A percentile compares a stretch with the other conserved stretches of the same genome.
phyloP scores from a whole-genome alignment of 2,329 filamentous ascomycete species.

The Ascochyta pisi region DNA sequence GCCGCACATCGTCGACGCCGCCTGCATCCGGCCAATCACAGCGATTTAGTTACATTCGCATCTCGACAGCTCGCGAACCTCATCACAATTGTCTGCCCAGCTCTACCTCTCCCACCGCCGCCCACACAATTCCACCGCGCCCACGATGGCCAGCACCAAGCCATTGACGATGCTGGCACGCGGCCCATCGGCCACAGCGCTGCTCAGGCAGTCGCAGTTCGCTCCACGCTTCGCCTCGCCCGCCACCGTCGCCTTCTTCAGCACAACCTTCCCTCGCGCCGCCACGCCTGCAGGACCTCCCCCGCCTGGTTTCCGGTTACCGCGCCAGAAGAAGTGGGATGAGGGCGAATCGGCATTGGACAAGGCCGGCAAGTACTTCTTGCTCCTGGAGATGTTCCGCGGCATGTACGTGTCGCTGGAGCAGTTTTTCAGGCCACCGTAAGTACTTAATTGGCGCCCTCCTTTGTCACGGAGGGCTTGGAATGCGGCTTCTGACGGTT shows the following conservation, averaged over 20 bases:
- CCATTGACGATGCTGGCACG: slow-evolving; percentile 58
- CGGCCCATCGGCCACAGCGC: slow-evolving; percentile 50
- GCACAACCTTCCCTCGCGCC: slow-evolving; percentile 66
- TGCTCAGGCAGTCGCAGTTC: slow-evolving; percentile 46
- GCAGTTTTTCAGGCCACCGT: slow-evolving; percentile 98
- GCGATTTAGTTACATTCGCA: slow-evolving; percentile 30
- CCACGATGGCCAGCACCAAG: slow-evolving; percentile 57
- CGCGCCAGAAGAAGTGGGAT: slow-evolving; percentile 77
- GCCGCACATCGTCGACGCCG: slow-evolving; percentile 18
- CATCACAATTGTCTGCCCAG: slow-evolving; percentile 29
- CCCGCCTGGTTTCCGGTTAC: slow-evolving; percentile 80
- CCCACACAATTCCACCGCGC: slow-evolving; percentile 37
- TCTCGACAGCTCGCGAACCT: slow-evolving; percentile 22
- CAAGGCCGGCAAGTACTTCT: slow-evolving; percentile 89
- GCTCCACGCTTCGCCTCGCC: slow-evolving; percentile 48
- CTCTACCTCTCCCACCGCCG: slow-evolving; percentile 29
- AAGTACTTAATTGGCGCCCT: slow-evolving; percentile 58
- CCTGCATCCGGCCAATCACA: slow-evolving; percentile 42
- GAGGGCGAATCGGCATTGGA: slow-evolving; percentile 80
- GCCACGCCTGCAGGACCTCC: slow-evolving; percentile 78
- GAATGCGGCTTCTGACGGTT: slow-evolving; percentile 34
- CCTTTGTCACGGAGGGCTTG: background rate
- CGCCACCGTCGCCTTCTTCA: slow-evolving; percentile 66
- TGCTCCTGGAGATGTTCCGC: slow-evolving; percentile 92
- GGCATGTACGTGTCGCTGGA: slow-evolving; percentile 98